Conservation (phyloP, 371 early-diverging fungal genomes). For the Dinochytrium kinnereticum region DNA sequence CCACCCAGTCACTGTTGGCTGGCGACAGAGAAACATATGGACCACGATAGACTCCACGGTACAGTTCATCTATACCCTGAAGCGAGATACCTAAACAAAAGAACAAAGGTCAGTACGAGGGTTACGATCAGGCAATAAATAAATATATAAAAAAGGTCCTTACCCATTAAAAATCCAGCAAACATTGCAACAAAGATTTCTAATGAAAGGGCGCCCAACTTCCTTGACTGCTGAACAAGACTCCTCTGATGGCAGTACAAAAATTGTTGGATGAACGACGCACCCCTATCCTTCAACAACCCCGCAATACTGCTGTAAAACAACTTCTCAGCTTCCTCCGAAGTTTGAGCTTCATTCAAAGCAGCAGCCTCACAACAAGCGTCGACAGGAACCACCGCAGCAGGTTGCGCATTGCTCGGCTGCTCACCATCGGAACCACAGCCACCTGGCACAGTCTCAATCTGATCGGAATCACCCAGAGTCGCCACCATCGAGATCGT, state of each 20-base stretch:
- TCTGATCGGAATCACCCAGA: constrained; percentile 9
- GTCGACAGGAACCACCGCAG: background rate
- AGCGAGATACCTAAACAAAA: constrained; percentile 10
- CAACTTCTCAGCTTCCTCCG: background rate
- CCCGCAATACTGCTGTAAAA: constrained; percentile 16
- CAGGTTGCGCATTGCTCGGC: background rate
- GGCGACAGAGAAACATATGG: background rate
- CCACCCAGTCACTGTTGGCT: background rate
- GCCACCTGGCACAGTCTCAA: background rate
- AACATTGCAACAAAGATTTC: constrained; percentile 47
- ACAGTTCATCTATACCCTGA: constrained; percentile 9
- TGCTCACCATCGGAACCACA: background rate
- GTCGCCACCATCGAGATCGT: background rate
- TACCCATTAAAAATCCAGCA: constrained; percentile 45
- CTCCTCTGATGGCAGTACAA: constrained; percentile 26
- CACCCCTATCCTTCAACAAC: constrained; percentile 26
- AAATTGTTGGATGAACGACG: constrained; percentile 32
- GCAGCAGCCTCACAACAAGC: background rate
- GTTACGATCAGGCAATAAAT: background rate
- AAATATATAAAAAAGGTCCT: background rate
- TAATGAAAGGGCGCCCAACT: constrained; percentile 33
- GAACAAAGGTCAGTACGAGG: background rate
- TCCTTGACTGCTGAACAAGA: constrained; percentile 43
- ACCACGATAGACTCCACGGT: too few species aligned
- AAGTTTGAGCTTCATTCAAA: background rate